Evolutionary conservation across 1,284 basidiomycete genomes (phyloP).

Genomic region (Rugosomyces carneus): DNA sequence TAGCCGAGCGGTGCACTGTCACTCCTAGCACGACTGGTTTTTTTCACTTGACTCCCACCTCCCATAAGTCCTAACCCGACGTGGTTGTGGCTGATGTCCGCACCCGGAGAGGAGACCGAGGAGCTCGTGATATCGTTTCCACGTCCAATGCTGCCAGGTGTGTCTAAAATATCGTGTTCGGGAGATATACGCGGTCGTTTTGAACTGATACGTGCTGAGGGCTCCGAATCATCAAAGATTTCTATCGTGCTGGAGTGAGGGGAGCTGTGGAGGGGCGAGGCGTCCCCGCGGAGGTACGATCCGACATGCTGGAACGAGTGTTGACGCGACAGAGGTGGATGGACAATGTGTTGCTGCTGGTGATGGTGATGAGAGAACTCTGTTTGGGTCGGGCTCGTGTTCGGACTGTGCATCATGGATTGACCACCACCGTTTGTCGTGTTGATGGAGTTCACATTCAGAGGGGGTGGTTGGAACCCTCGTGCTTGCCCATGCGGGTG

Average conservation of each 20-base stretch:
- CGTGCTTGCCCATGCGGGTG: constrained; percentile 29
- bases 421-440: constrained; percentile 19
- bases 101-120: constrained; percentile 23
- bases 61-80: constrained; percentile 12
- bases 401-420: constrained; percentile 40
- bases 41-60: constrained; percentile 26
- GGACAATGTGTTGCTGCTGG: constrained; percentile 23
- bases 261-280: constrained; percentile 27
- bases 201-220: constrained; percentile 26
- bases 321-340: constrained; percentile 45
- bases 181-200: constrained; percentile 42
- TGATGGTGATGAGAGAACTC: constrained; percentile 42
- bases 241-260: constrained; percentile 32
- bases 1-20: constrained; percentile 49
- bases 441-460: constrained; percentile 30
- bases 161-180: constrained; percentile 13
- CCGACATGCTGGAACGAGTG: constrained; percentile 53
- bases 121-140: constrained; percentile 19
- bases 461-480: constrained; percentile 29
- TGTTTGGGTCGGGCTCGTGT: constrained; percentile 56
- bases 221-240: constrained; percentile 29
- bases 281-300: constrained; percentile 24
- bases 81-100: constrained; percentile 1
- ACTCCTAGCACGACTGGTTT: constrained; percentile 38
- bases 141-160: constrained; percentile 4